Evolutionary conservation across 164 flowering plant species (phyloP).

Genomic region (Magnolia kwangsiensis): DNA sequence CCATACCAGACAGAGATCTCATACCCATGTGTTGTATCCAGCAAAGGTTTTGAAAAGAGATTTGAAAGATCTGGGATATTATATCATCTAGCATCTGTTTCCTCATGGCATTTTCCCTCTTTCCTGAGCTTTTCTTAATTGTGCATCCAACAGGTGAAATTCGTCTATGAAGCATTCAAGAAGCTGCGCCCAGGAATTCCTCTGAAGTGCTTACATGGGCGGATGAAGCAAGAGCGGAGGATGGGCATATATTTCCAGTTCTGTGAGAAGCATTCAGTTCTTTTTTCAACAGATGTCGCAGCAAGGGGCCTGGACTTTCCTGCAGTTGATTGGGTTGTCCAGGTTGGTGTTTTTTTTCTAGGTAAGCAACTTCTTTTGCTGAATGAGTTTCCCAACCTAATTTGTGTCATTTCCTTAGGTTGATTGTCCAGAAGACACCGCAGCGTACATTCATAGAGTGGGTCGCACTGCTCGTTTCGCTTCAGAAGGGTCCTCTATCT

Average conservation of each 20-base stretch:
- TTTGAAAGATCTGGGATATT: too few species aligned
- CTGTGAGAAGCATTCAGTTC: conserved; percentile 64
- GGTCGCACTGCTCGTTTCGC: conserved; percentile 91
- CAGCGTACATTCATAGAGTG: conserved; percentile 88
- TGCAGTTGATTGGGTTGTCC: conserved; percentile 96
- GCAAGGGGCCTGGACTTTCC: conserved; percentile 95
- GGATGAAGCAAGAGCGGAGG: conserved; percentile 74
- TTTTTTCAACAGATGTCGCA: conserved; percentile 86
- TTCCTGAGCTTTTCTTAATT: not conserved
- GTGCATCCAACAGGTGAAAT: conserved; percentile 54
- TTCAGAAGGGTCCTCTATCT: conserved; percentile 67
- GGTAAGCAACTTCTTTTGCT: not conserved
- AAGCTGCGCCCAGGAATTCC: conserved; percentile 93
- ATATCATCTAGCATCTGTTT: not conserved
- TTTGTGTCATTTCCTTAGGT: conserved; percentile 38
- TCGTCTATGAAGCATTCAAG: conserved; percentile 84
- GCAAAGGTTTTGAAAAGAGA: too few species aligned
- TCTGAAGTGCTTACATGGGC: conserved; percentile 83
- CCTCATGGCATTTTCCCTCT: not conserved
- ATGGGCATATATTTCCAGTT: conserved; percentile 68
- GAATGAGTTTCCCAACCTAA: conserved; percentile 3
- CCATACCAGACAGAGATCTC: too few species aligned
- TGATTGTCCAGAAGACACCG: conserved; percentile 92
- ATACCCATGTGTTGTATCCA: too few species aligned
- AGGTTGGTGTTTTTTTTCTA: conserved; percentile 37